phyloP scores from a whole-genome alignment of 768 basidiomycete species.

The Trametes cinnabarina region DNA sequence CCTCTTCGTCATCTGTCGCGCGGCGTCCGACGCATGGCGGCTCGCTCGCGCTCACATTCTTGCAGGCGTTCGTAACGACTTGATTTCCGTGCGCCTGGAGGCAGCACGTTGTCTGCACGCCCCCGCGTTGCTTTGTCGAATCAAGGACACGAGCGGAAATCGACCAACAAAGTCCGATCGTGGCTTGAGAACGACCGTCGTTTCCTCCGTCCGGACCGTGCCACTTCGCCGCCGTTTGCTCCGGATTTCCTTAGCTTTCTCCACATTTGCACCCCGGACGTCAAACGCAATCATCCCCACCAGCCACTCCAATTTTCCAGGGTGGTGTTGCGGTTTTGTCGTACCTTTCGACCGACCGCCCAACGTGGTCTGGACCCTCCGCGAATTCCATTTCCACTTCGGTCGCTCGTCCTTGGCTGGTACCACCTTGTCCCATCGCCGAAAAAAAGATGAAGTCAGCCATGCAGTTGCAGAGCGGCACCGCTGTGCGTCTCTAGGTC shows the following conservation, averaged over 20 bases:
- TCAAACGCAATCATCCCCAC: constrained; percentile 11
- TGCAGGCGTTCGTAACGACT: too few relatives aligned
- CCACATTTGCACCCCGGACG: constrained; percentile 12
- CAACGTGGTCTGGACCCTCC: constrained; percentile 1
- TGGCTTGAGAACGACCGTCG: neutral
- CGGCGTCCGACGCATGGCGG: neutral
- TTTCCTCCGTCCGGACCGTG: neutral
- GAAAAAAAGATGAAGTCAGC: constrained; percentile 15
- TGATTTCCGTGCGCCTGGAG: neutral
- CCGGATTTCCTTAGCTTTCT: neutral
- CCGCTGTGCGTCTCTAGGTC: neutral
- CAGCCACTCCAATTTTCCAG: constrained; percentile 10
- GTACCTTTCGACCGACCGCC: neutral
- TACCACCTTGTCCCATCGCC: neutral
- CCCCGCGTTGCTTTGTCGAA: neutral
- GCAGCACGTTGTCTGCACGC: neutral
- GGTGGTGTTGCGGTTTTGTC: constrained; percentile 8
- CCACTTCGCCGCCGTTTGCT: neutral
- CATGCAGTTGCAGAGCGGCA: constrained; percentile 11
- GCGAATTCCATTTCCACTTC: neutral
- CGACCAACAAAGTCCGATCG: neutral
- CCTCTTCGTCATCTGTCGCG: neutral
- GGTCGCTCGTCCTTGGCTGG: neutral
- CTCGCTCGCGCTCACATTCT: neutral
- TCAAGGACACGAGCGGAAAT: neutral